Base-by-base conservation (phyloP, 2,329 filamentous ascomycete genomes). In the Botrytis galanthina region DNA sequence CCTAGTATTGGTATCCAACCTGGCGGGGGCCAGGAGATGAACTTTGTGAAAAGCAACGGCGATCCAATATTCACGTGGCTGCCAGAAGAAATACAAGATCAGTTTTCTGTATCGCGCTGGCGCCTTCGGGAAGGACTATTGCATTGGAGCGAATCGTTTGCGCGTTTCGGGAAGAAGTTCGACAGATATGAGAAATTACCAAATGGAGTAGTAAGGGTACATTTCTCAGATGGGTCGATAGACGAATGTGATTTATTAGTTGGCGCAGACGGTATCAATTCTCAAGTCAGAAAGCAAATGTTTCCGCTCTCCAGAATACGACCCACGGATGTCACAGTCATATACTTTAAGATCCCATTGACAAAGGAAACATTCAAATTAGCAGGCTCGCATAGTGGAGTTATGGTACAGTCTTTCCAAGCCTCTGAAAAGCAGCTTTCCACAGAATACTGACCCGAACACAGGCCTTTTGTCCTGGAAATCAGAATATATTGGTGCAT, bases 201-300 rank as follows among this genome's bases (percentile, higher is more conserved):
- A 71, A 77, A 75, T 20, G 77, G 76, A 6, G 70, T 72, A 32
- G 83, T 87, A 0, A 75, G 80, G 3, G 84, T 85, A 0, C 72
- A 75, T 3, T 84, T 89, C 71, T 81, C 81, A 2, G 82, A 87
- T 73, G 86, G 85, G 2, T 79, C 78, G 18, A 80, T 76, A 0
- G 82, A 83, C 14, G 78, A 76, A 0, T 90, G 83, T 67, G 87
- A 89, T 76, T 77, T 90, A 0, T 75, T 90, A 0, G 84, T 90
- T 60, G 87, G 85, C 9, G 87, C 87, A 4, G 88, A 90, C 73
- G 88, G 88, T 0, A 83, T 86, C 61, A 81, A 84, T 8, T 89
- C 87, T 0, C 83, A 82, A 44, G 84, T 84, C 3, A 83, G 87
- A 29, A 83, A 79, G 64, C 79, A 79, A 60, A 71, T 80, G 18